Evolutionary conservation across 768 basidiomycete species (phyloP), one percentile per base, ranked within the genome.

Genomic region (Boletus subcaerulescens): DNA sequence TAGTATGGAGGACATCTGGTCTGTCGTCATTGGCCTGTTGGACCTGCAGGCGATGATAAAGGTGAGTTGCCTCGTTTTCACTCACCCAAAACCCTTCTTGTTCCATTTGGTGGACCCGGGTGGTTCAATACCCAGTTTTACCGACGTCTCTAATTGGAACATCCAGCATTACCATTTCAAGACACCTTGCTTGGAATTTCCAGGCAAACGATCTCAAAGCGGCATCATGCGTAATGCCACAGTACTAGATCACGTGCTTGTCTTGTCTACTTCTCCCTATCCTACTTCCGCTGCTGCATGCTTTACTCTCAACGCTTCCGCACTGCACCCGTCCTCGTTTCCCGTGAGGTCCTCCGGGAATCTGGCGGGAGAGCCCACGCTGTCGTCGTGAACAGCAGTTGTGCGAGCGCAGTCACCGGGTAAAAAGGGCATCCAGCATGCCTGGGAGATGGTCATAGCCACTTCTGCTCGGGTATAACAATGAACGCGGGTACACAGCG

Each of bases 351-450:
- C 17, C 74, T 99, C 31, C 73, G 76, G n/a, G 66, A 72, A 15
- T 82, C 78, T 20, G 74, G 73, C 0, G 94, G 94, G 3, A 75
- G 87, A 29, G 93, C 87, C 0, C 80, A 91, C 7, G 88, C 81
- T 0, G 69, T 98, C 18, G 89, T 98, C 60, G 87, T 98, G 45
- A 99, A 97, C 76, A 91, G 89, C 60, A 96, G 96, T 1, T 97
- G 96, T 68, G 97, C 97, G 4, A 99, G 98, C 69, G 97, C 97
- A 13, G 95, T 99, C 22, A 98, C 97, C 1, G 97, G 97, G n/a
- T 12, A 84, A 82, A 62, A 85, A 93, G 64, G 97, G 97, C 12
- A 67, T 91, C 59, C 85, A 89, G 51, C 86, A 98, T 69, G 96
- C 96, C 10, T 93, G 93, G 88, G 76, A 79, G 0, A 98, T 98